Percentiles rank a stretch among this genome's conserved stretches.
These are phyloP conservation scores for Candida sithepensis DNA, from an alignment of 805 yeast genomes.

Conservation along the genomic window DNA sequence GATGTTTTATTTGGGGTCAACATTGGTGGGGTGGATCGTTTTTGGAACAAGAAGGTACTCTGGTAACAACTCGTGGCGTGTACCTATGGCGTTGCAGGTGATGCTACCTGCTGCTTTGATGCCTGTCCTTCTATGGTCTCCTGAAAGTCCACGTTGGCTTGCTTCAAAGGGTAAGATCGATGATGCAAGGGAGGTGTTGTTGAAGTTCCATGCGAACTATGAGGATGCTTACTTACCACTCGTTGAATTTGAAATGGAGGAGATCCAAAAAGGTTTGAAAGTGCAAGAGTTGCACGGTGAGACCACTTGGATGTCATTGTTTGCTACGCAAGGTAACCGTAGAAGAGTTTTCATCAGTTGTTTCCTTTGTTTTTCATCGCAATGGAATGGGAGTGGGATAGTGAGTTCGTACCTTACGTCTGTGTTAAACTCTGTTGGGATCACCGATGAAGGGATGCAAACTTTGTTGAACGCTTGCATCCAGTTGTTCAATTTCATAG, in stretches of 20 bases:
- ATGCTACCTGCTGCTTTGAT: too few relatives aligned
- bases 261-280: conserved; percentile 36
- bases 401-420: conserved; percentile 41
- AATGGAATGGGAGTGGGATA: conserved; percentile 44
- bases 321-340: conserved; percentile 34
- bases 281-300: conserved; percentile 31
- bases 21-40: conserved; percentile 35
- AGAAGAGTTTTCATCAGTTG: conserved; percentile 34
- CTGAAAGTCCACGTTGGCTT: conserved; percentile 46
- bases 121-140: conserved; percentile 16
- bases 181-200: conserved; percentile 37
- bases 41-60: conserved; percentile 33
- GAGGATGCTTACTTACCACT: conserved; percentile 26
- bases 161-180: conserved; percentile 36
- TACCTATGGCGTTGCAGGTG: conserved; percentile 36
- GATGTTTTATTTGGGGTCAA: conserved; percentile 24
- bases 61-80: conserved; percentile 30
- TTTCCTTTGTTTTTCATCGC: conserved; percentile 33
- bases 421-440: conserved; percentile 54
- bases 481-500: conserved; percentile 42
- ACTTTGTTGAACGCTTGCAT: conserved; percentile 49
- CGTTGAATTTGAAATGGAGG: conserved; percentile 34
- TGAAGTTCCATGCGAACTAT: conserved; percentile 36
- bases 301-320: conserved; percentile 35
- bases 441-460: conserved; percentile 43